phyloP scores from a whole-genome alignment of 805 yeast genomes.

The Monosporozyma aquatica region DNA sequence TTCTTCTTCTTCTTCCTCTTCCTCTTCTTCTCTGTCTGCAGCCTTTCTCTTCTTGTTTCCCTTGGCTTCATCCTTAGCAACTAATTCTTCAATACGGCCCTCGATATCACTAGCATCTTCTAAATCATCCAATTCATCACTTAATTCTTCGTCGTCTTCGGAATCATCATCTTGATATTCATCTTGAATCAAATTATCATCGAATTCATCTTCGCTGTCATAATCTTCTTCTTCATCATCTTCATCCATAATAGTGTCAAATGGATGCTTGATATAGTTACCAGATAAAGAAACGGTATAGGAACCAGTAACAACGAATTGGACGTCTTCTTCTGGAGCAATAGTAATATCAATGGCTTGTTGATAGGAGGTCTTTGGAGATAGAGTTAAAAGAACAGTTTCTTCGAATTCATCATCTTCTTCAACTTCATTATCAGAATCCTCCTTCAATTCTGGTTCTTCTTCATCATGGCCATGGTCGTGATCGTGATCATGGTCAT shows the following conservation, averaged over 20 bases:
- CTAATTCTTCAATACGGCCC: slow-evolving; percentile 64
- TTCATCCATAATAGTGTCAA: slow-evolving; percentile 41
- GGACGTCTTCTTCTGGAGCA: slow-evolving; percentile 87
- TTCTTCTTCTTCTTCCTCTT: slow-evolving; percentile 22
- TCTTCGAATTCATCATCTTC: slow-evolving; percentile 74
- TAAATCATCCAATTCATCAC: slow-evolving; percentile 38
- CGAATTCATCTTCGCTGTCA: slow-evolving; percentile 25
- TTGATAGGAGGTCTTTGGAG: slow-evolving; percentile 78
- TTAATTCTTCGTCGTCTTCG: slow-evolving; percentile 58
- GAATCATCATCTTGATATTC: slow-evolving; percentile 64
- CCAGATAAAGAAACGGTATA: slow-evolving; percentile 89
- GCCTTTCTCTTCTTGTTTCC: slow-evolving; percentile 3
- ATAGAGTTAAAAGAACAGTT: slow-evolving; percentile 77
- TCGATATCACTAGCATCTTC: slow-evolving; percentile 66
- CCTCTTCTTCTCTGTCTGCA: slow-evolving; percentile 18
- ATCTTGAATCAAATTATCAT: slow-evolving; percentile 41
- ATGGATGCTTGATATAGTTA: slow-evolving; percentile 94
- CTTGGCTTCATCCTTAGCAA: slow-evolving; percentile 43
- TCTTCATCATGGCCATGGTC: slow-evolving; percentile 4
- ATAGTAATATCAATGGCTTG: slow-evolving; percentile 86
- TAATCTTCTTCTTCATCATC: slow-evolving; percentile 37
- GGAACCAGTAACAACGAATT: slow-evolving; percentile 92
- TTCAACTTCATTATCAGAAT: slow-evolving; percentile 45
- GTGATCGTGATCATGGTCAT: slow-evolving; percentile 4
- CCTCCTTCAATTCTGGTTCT: slow-evolving; percentile 35